Evolutionary conservation across 2,329 filamentous ascomycete species (phyloP).

Genomic region (Talaromyces sp.): DNA sequence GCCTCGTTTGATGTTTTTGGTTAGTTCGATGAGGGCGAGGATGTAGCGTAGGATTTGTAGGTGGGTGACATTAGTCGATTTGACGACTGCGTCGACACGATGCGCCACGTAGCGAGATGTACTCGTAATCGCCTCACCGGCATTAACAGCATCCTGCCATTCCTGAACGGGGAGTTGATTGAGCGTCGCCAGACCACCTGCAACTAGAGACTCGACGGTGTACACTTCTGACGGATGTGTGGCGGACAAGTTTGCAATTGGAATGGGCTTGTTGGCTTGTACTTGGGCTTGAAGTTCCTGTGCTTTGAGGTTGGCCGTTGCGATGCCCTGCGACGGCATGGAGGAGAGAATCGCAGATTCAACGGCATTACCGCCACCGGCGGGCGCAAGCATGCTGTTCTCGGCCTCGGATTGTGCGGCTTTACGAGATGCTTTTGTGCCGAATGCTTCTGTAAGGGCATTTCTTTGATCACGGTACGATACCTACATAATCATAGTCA

Average conservation of each 20-base stretch:
- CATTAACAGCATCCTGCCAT: constrained; percentile 38
- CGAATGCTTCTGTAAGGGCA: constrained; percentile 46
- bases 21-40: constrained; percentile 40
- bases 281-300: constrained; percentile 36
- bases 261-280: constrained; percentile 44
- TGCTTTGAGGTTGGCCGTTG: constrained; percentile 28
- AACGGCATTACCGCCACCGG: constrained; percentile 32
- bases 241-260: constrained; percentile 39
- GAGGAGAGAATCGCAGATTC: constrained; percentile 42
- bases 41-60: constrained; percentile 44
- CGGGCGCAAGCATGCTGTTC: constrained; percentile 43
- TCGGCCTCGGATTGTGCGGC: constrained; percentile 44
- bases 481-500: constrained; percentile 19
- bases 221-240: constrained; percentile 45
- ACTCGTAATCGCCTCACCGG: constrained; percentile 32
- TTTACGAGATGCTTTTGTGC: constrained; percentile 48
- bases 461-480: constrained; percentile 36
- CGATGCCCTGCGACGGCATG: constrained; percentile 32
- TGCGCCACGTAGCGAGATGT: constrained; percentile 42
- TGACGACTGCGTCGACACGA: constrained; percentile 36
- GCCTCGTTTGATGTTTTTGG: constrained; percentile 29
- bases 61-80: constrained; percentile 36
- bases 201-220: constrained; percentile 38
- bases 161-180: constrained; percentile 39
- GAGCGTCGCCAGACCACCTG: constrained; percentile 38